Evolutionary conservation across 768 basidiomycete species (phyloP).

Genomic region (Rhodotorula sphaerocarpa): DNA sequence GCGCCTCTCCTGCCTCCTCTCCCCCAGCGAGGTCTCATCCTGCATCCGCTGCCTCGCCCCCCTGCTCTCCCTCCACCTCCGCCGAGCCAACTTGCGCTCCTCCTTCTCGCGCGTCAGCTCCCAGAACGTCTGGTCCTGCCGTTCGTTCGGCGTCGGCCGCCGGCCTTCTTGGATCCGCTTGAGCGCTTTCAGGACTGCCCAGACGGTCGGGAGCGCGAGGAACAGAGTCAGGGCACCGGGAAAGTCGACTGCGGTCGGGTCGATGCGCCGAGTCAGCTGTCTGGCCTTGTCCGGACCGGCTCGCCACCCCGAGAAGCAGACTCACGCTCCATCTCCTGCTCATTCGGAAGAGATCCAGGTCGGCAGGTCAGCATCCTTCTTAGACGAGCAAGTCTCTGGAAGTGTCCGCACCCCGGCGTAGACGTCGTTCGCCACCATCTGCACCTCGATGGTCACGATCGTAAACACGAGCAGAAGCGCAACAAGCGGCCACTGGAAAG

Average conservation of each 20-base stretch:
- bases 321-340: neutral
- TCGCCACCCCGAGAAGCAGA: too few species aligned
- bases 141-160: slow-evolving; percentile 16
- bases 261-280: too few species aligned
- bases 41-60: too few species aligned
- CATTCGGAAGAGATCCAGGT: neutral
- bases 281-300: too few species aligned
- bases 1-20: too few species aligned
- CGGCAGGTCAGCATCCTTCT: neutral
- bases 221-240: slow-evolving; percentile 26
- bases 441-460: slow-evolving; percentile 24
- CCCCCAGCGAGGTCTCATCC: too few species aligned
- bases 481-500: slow-evolving; percentile 25
- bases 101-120: slow-evolving; percentile 7
- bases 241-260: slow-evolving; percentile 20
- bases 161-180: slow-evolving; percentile 22
- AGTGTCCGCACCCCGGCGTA: slow-evolving; percentile 1
- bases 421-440: slow-evolving; percentile 28
- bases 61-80: neutral
- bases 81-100: neutral
- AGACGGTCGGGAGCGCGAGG: slow-evolving; percentile 25
- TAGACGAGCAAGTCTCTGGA: neutral
- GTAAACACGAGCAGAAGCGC: slow-evolving; percentile 19
- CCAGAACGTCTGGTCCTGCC: slow-evolving; percentile 21
- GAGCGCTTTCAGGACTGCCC: slow-evolving; percentile 26